Conservation (phyloP, 2,329 filamentous ascomycete genomes). For the Aspergillus puulaauensis region DNA sequence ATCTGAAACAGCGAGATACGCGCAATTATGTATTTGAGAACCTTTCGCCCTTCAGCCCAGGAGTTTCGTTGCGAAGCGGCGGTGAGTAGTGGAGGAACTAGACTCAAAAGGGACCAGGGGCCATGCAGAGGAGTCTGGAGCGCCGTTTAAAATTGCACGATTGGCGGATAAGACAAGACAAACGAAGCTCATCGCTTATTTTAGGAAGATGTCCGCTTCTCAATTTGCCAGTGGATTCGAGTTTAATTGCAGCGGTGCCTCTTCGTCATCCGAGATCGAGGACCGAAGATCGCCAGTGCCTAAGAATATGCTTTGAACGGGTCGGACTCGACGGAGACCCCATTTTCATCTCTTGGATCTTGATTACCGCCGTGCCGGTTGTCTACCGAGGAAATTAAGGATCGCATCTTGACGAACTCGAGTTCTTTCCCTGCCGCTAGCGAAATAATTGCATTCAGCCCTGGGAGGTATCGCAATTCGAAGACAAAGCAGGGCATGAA, state of each 20-base stretch:
- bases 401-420: not conserved
- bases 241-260: slow-evolving; percentile 11
- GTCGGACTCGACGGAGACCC: not conserved
- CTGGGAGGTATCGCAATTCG: not conserved
- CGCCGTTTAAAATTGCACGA: slow-evolving; percentile 17
- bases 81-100: slow-evolving; percentile 19
- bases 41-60: slow-evolving; percentile 10
- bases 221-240: slow-evolving; percentile 13
- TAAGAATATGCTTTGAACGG: slow-evolving; percentile 1
- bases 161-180: slow-evolving; percentile 15
- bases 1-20: slow-evolving; percentile 24
- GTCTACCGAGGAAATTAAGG: not conserved
- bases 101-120: slow-evolving; percentile 24
- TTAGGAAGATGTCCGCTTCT: slow-evolving; percentile 13
- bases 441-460: not conserved
- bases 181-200: slow-evolving; percentile 15
- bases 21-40: slow-evolving; percentile 18
- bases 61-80: slow-evolving; percentile 33
- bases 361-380: not conserved
- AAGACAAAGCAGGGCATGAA: not conserved
- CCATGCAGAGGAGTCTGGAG: slow-evolving; percentile 23
- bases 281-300: slow-evolving; percentile 13
- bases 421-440: slow-evolving; percentile 1
- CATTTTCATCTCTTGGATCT: not conserved
- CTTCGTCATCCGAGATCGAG: slow-evolving; percentile 11